Base-by-base conservation (phyloP, 495 filamentous ascomycete genomes). In the Ramalina peruviana region DNA sequence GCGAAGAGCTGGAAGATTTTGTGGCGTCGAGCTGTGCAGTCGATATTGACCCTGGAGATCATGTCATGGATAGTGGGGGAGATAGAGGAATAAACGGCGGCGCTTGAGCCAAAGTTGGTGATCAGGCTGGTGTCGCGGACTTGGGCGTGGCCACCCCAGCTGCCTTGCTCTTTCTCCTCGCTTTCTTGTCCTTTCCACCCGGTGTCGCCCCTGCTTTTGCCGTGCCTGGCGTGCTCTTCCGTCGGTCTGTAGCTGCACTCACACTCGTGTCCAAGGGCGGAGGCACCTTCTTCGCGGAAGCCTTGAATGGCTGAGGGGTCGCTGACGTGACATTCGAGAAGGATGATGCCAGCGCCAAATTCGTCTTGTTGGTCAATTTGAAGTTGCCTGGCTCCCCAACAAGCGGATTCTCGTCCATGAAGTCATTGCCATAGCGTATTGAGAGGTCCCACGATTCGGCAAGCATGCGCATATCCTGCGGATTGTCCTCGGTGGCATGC, bases 1-100 rank as follows among this genome's bases (percentile, higher is more conserved):
- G 86, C 47, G 89, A 97, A 61, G 92, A 97, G 66, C 59, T 97
- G 37, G 92, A 97, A 62, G 92, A 96, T 50, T 97, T 96, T 67
- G 81, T 95, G 27, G 86, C 92, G 56, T 83, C 85, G 20, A 95
- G 88, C 53, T 74, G 82, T 54, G 82, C 82, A 1, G 87, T 89
- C 36, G 88, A 92, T 62, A 84, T 89, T 57, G 79, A 75, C 48
- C 66, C 75, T 27, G 71, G 68, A 51, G 69, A n/a, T 6, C 43
- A n/a, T 51, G 40, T 15, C 26, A 36, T 48, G 40, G 36, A 38
- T 36, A 12, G 7, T n/a, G 27, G 36, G 1, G 36, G 33, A 17
- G 36, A 49, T 42, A 33, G 12, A 23, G 40, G 47, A n/a, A 36
- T 41, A 6, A 41, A 49, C 13, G 38, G 36, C 11, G 47, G 3